These are phyloP conservation scores for Fusarium buharicum DNA, from an alignment of 2,329 filamentous ascomycete genomes.

Conservation along the genomic window DNA sequence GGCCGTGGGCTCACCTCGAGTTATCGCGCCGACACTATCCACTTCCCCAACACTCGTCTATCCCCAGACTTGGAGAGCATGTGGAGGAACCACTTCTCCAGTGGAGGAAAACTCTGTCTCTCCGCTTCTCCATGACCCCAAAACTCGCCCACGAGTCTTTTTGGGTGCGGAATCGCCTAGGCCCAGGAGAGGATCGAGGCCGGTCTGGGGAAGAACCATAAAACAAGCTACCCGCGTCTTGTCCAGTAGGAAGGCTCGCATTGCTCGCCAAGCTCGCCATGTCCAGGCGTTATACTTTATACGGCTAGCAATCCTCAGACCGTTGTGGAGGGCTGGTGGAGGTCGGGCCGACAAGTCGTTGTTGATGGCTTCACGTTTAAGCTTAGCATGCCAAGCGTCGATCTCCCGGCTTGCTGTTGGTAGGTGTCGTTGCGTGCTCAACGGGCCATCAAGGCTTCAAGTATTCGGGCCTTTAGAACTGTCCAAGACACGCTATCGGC, in stretches of 20 bases:
- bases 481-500: slow-evolving; percentile 16
- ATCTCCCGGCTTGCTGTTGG: slow-evolving; percentile 18
- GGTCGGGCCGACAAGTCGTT: slow-evolving; percentile 34
- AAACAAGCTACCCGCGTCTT: slow-evolving; percentile 25
- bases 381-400: slow-evolving; percentile 23
- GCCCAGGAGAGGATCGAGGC: slow-evolving; percentile 15
- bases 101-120: background rate
- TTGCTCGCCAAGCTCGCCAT: background rate
- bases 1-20: background rate
- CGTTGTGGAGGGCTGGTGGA: slow-evolving; percentile 19
- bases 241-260: background rate
- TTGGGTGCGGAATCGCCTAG: slow-evolving; percentile 13
- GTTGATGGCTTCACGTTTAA: slow-evolving; percentile 20
- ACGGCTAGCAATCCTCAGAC: background rate
- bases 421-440: background rate
- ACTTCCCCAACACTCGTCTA: slow-evolving; percentile 33
- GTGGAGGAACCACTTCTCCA: slow-evolving; percentile 33
- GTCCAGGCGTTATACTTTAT: background rate
- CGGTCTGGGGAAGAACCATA: slow-evolving; percentile 37
- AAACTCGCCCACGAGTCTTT: slow-evolving; percentile 12
- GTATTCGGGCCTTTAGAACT: slow-evolving; percentile 28
- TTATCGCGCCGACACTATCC: slow-evolving; percentile 28
- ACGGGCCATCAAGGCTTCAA: slow-evolving; percentile 6
- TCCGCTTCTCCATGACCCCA: slow-evolving; percentile 7
- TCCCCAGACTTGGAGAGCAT: slow-evolving; percentile 29